These are phyloP conservation scores for Pseudogymnoascus sp. DNA, from an alignment of 2,329 filamentous ascomycete genomes.

Conservation along the genomic window DNA sequence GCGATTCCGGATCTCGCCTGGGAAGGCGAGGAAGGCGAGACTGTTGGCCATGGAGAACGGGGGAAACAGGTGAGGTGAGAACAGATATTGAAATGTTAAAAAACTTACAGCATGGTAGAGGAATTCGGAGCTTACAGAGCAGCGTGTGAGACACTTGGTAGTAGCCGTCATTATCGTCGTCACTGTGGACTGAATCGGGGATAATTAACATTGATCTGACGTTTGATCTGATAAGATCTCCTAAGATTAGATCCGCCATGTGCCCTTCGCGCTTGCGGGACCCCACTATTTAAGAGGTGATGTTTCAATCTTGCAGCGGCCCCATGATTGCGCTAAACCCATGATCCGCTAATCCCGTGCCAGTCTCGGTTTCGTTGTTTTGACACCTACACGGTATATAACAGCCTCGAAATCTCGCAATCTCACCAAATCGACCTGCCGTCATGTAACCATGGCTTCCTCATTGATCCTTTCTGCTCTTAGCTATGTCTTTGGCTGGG, in stretches of 20 bases:
- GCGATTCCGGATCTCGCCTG: slow-evolving; percentile 53
- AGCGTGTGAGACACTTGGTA: not conserved
- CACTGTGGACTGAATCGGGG: slow-evolving; percentile 1
- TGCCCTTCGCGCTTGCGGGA: not conserved
- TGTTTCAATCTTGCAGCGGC: not conserved
- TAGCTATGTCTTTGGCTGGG: slow-evolving; percentile 61
- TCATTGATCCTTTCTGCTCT: slow-evolving; percentile 38
- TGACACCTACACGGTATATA: not conserved
- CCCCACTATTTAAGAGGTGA: not conserved
- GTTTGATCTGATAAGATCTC: slow-evolving; percentile 3
- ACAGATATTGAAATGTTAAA: not conserved
- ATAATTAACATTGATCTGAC: not conserved
- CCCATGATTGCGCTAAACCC: not conserved
- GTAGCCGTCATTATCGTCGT: slow-evolving; percentile 3
- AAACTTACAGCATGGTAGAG: not conserved
- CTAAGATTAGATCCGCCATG: not conserved
- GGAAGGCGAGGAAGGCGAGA: slow-evolving; percentile 32
- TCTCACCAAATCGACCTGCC: not conserved
- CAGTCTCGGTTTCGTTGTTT: not conserved
- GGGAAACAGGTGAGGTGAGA: not conserved
- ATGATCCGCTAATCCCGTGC: not conserved
- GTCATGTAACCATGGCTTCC: slow-evolving; percentile 17
- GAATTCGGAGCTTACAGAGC: not conserved
- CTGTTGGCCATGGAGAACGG: not conserved
- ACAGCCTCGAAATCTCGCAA: not conserved